Conservation (phyloP, 768 basidiomycete genomes). For the Lepiota venenata region DNA sequence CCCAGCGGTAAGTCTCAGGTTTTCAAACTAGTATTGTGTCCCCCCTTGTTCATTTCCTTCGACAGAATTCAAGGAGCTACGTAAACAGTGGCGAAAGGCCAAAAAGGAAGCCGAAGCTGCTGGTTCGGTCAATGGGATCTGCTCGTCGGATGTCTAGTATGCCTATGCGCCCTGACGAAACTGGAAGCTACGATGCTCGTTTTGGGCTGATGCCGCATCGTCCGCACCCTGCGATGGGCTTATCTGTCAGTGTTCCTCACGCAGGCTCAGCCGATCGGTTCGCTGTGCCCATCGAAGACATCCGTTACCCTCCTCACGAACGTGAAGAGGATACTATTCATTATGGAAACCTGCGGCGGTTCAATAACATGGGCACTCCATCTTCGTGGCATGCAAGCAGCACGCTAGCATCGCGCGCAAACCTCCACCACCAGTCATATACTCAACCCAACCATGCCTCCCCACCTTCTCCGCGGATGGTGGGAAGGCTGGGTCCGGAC, state of each 20-base stretch:
- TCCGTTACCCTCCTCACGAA: slow-evolving; percentile 11
- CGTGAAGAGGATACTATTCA: slow-evolving; percentile 11
- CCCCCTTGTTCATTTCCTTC: slow-evolving; percentile 16
- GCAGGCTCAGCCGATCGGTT: slow-evolving; percentile 12
- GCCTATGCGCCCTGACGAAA: slow-evolving; percentile 22
- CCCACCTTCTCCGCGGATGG: slow-evolving; percentile 23
- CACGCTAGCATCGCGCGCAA: slow-evolving; percentile 7
- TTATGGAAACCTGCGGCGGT: slow-evolving; percentile 11
- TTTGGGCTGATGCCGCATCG: slow-evolving; percentile 24
- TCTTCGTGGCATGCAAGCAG: slow-evolving; percentile 12
- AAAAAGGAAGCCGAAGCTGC: slow-evolving; percentile 68
- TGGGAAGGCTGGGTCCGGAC: slow-evolving; percentile 52
- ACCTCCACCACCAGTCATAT: slow-evolving; percentile 7
- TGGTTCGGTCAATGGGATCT: slow-evolving; percentile 20
- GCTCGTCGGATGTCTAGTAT: slow-evolving; percentile 28
- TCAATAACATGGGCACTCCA: slow-evolving; percentile 11
- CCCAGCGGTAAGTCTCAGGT: slow-evolving; percentile 68
- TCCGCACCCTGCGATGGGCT: slow-evolving; percentile 18
- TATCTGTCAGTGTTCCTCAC: slow-evolving; percentile 11
- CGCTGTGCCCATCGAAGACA: slow-evolving; percentile 12
- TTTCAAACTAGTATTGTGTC: not conserved
- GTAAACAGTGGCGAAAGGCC: slow-evolving; percentile 92
- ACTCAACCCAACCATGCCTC: slow-evolving; percentile 24
- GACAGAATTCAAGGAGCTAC: slow-evolving; percentile 95
- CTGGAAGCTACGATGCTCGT: slow-evolving; percentile 30